These are phyloP conservation scores for Clavispora asparagi DNA, from an alignment of 805 yeast species.

Conservation along the genomic window DNA sequence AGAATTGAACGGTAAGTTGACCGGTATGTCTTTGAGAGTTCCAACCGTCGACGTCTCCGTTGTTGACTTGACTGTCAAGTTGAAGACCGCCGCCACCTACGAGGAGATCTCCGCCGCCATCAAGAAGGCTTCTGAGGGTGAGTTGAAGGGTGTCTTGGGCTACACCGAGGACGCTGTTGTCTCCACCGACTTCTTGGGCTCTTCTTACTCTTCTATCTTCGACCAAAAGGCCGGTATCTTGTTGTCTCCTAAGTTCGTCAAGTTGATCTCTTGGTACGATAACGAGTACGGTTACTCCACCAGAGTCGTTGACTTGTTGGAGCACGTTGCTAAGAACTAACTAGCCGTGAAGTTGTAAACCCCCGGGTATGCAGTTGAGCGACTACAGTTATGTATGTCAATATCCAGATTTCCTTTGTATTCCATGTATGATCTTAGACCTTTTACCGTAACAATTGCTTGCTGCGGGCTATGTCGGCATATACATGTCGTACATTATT, in stretches of 20 bases:
- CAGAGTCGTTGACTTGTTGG: conserved; percentile 88
- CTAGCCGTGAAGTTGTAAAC: conserved; percentile 11
- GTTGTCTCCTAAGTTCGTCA: conserved; percentile 82
- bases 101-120: conserved; percentile 76
- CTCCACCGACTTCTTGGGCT: conserved; percentile 83
- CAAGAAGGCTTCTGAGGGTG: conserved; percentile 73
- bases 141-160: conserved; percentile 76
- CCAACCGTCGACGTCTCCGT: conserved; percentile 93
- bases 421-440: not conserved
- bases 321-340: conserved; percentile 60
- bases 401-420: not conserved
- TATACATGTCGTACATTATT: no score
- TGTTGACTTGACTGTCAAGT: conserved; percentile 85
- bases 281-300: conserved; percentile 95
- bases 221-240: conserved; percentile 90
- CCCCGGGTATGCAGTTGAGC: not conserved
- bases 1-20: conserved; percentile 83
- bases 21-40: conserved; percentile 91
- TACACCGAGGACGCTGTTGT: conserved; percentile 93
- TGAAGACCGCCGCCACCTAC: conserved; percentile 70
- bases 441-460: no score
- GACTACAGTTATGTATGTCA: not conserved
- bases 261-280: conserved; percentile 92
- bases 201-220: conserved; percentile 80
- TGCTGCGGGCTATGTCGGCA: no score